Percentiles rank a stretch among this genome's conserved stretches.
Evolutionary conservation across 2,329 filamentous ascomycete genomes (phyloP).

Genomic region (Uncinocarpus reesii): DNA sequence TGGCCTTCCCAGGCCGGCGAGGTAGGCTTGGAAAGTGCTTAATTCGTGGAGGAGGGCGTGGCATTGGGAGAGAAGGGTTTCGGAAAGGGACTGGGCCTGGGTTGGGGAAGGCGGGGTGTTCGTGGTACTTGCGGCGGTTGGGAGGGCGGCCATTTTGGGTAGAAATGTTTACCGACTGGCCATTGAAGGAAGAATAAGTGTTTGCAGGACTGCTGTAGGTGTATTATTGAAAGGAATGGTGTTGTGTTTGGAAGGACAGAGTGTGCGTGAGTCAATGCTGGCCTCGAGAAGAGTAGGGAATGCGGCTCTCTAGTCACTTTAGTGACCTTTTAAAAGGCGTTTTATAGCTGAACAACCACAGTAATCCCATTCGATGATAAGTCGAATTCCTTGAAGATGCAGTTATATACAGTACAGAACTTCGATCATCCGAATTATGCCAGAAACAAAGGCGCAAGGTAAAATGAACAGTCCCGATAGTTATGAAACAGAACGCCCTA

Average conservation of each 20-base stretch:
- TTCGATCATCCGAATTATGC: too few relatives aligned
- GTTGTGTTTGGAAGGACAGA: too few relatives aligned
- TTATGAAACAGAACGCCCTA: not conserved
- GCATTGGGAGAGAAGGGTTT: constrained; percentile 31
- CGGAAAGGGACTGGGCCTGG: constrained; percentile 19
- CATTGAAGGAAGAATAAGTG: not conserved
- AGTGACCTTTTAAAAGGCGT: too few relatives aligned
- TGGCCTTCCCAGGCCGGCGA: constrained; percentile 36
- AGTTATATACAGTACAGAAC: too few relatives aligned
- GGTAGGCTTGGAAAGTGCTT: constrained; percentile 35
- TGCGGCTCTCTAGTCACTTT: too few relatives aligned
- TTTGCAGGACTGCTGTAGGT: not conserved
- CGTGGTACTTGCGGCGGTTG: not conserved
- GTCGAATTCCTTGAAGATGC: too few relatives aligned
- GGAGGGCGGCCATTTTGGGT: not conserved
- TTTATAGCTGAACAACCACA: too few relatives aligned
- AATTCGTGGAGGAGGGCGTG: constrained; percentile 37
- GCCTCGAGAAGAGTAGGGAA: too few relatives aligned
- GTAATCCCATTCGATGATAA: too few relatives aligned
- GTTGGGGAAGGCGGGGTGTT: not conserved
- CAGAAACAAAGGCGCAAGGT: not conserved
- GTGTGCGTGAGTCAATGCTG: too few relatives aligned
- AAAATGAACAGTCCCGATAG: not conserved
- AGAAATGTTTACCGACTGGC: not conserved
- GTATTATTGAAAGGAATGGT: not conserved